Base-by-base conservation (phyloP, 2,329 filamentous ascomycete genomes). In the Chalaropsis ovoidea region DNA sequence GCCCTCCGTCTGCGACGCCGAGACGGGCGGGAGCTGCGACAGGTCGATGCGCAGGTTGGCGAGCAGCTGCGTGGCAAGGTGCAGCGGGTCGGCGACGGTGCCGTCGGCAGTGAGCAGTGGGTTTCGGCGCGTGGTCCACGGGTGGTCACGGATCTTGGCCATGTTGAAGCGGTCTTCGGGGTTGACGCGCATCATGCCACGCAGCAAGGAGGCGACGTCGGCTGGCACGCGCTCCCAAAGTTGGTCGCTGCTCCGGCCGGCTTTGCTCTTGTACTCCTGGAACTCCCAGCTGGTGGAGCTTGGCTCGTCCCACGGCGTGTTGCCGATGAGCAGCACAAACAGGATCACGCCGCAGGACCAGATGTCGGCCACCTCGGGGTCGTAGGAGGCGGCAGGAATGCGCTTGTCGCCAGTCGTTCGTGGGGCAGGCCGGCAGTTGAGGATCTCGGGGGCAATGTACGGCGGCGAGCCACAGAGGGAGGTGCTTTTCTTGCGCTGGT, bases 321-420 rank as follows among this genome's bases (percentile, higher is more conserved):
- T 99, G 10, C 94, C 94, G 0, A 95, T 91, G 2, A 99, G 79
- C 3, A 99, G 79, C 43, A 97, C 94, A 72, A 99, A 99, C 3
- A 99, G 80, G n/a, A 99, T 95, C 64, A 99, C 91, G 42, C 94
- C 94, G 71, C 92, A 96, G 17, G 92, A 96, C 95, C 95, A 99
- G 66, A 99, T 87, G 73, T 99, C 94, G 45, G 90, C 89, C 52
- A 90, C 76, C 68, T 96, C 90, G 7, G 92, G 86, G 39, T 82
- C 81, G 72, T 93, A 93, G 65, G 63, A 42, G 31, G 81, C 77
- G 45, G 80, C 71, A 49, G 80, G 73, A 61, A 74, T 77, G 72
- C 78, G 80, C 67, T 80, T 77, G 54, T 71, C 70, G 67, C 77
- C 73, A 35, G 27, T 22, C 19, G 22, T 43, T 45, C 35, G 45